Conservation (phyloP, 106 monocot species). For the Apostasia shenzhenica region DNA sequence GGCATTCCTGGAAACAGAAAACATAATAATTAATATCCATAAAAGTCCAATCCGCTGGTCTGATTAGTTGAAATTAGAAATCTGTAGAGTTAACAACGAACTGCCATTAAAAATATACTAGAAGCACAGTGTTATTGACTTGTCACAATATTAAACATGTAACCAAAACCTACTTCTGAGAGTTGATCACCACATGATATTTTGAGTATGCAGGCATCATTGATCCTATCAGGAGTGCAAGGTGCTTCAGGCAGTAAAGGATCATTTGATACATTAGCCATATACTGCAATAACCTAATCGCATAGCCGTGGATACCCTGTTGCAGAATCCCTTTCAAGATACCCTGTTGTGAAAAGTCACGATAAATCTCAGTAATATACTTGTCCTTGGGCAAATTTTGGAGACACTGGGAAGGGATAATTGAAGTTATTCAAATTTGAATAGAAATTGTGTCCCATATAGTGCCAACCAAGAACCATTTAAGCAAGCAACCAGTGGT, state of each 20-base stretch:
- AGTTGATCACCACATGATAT: constrained; percentile 45
- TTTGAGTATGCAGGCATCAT: constrained; percentile 45
- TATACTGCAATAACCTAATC: constrained; percentile 43
- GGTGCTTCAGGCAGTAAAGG: constrained; percentile 57
- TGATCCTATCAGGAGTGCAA: constrained; percentile 61
- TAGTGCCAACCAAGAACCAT: no score
- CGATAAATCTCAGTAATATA: no score
- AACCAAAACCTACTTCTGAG: constrained; percentile 51
- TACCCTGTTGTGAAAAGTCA: no score
- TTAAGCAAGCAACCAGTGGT: no score
- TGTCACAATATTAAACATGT: not conserved
- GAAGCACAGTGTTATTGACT: not conserved
- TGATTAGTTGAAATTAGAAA: not conserved
- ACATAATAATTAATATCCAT: not conserved
- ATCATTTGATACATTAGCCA: constrained; percentile 13
- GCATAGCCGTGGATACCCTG: constrained; percentile 62
- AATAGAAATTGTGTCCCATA: no score
- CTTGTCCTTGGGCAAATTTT: no score
- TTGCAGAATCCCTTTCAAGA: constrained; percentile 2
- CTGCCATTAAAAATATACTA: not conserved
- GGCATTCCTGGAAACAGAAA: constrained; percentile 43
- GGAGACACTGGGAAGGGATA: no score
- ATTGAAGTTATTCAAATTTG: no score
- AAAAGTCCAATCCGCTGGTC: not conserved
- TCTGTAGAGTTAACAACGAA: not conserved